Conservation (phyloP, 495 filamentous ascomycete species). For the Xanthoparmelia taractica region DNA sequence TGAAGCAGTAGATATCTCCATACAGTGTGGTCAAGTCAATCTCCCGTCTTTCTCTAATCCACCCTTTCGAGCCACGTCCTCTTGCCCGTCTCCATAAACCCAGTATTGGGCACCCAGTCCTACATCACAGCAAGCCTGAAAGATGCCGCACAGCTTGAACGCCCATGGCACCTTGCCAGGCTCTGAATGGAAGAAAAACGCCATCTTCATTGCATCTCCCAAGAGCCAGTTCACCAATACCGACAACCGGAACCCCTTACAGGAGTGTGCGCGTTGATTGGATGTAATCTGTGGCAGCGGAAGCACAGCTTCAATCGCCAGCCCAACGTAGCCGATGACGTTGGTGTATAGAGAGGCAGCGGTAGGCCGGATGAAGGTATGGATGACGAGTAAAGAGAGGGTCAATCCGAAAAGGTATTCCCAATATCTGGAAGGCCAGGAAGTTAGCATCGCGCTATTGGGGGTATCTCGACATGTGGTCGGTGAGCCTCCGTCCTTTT, state of each 20-base stretch:
- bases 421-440: conserved; percentile 61
- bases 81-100: conserved; percentile 59
- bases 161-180: conserved; percentile 65
- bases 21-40: conserved; percentile 3
- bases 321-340: conserved; percentile 71
- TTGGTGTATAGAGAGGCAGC: conserved; percentile 60
- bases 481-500: neutral
- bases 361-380: conserved; percentile 61
- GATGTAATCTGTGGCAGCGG: conserved; percentile 82
- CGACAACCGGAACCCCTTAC: conserved; percentile 81
- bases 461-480: neutral
- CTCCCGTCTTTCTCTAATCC: conserved; percentile 4
- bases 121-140: conserved; percentile 80
- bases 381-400: conserved; percentile 54
- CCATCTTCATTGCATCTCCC: conserved; percentile 93
- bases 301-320: conserved; percentile 80
- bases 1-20: neutral
- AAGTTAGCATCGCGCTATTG: conserved; percentile 3
- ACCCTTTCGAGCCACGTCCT: conserved; percentile 7
- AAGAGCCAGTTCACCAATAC: conserved; percentile 83
- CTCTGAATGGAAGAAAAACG: conserved; percentile 74
- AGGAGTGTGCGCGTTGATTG: conserved; percentile 70
- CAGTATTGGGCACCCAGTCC: conserved; percentile 81
- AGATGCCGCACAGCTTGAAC: conserved; percentile 87
- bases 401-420: conserved; percentile 70